These are phyloP conservation scores for Penstemon eatonii DNA, from an alignment of 257 asterid genomes.

Conservation along the genomic window DNA sequence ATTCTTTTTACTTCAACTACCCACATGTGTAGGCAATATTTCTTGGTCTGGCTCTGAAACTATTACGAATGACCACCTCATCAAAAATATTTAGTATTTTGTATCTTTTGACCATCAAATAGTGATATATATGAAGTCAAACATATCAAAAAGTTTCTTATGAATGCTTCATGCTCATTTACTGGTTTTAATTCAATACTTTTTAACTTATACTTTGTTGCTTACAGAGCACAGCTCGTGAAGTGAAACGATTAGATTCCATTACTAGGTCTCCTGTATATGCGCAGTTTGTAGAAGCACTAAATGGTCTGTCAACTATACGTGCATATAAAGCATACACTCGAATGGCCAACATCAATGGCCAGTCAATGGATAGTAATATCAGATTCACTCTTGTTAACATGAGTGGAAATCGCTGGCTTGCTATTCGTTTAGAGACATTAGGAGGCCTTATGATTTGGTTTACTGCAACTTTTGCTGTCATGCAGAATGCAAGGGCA, in stretches of 20 bases:
- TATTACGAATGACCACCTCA: no score
- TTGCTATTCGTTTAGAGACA: slow-evolving; percentile 83
- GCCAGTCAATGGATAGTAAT: slow-evolving; percentile 88
- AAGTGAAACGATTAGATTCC: slow-evolving; percentile 94
- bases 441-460: slow-evolving; percentile 96
- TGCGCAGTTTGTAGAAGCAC: slow-evolving; percentile 97
- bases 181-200: no score
- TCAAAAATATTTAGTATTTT: no score
- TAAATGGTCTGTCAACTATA: slow-evolving; percentile 84
- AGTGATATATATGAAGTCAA: no score
- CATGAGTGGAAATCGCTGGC: slow-evolving; percentile 98
- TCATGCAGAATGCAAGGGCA: slow-evolving; percentile 88
- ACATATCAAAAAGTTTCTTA: no score
- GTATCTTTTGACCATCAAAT: no score
- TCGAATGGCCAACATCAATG: slow-evolving; percentile 84
- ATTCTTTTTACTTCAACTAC: no score
- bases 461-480: slow-evolving; percentile 97
- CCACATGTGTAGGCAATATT: no score
- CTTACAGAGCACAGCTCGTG: slow-evolving; percentile 82
- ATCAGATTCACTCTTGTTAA: slow-evolving; percentile 80
- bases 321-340: slow-evolving; percentile 97
- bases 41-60: no score
- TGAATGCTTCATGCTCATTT: no score
- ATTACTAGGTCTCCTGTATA: slow-evolving; percentile 91
- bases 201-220: no score